Conservation (phyloP, 345 rosid genomes). For the Nasturtium officinale region DNA sequence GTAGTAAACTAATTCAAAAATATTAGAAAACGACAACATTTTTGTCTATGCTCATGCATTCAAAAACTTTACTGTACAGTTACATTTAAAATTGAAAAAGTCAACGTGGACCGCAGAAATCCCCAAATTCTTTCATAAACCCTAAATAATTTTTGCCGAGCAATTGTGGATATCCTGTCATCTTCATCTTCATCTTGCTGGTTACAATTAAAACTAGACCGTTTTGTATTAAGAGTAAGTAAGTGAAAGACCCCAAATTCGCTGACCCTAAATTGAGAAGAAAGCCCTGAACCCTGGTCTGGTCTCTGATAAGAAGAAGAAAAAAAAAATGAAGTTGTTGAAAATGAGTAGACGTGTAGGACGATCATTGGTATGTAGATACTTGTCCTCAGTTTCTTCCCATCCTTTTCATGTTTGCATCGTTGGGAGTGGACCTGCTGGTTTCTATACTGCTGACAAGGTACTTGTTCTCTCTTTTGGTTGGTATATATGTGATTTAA, state of each 20-base stretch:
- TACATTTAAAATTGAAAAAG: not conserved
- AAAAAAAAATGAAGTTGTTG: not conserved
- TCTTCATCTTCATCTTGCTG: not conserved
- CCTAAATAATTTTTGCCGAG: not conserved
- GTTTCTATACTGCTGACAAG: constrained; percentile 87
- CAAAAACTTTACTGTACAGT: too few species aligned
- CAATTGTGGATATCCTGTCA: not conserved
- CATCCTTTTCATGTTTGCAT: constrained; percentile 71
- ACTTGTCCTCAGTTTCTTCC: constrained; percentile 50
- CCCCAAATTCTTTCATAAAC: not conserved
- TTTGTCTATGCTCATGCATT: too few species aligned
- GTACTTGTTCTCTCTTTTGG: constrained; percentile 38
- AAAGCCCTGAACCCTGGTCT: too few species aligned
- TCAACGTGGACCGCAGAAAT: not conserved
- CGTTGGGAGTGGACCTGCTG: constrained; percentile 94
- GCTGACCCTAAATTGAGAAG: not conserved
- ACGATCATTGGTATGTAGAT: constrained; percentile 45
- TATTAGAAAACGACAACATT: too few species aligned
- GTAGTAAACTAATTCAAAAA: too few species aligned
- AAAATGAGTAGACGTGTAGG: constrained; percentile 48
- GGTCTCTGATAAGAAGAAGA: not conserved
- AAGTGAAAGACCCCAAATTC: too few species aligned
- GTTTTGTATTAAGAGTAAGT: too few species aligned
- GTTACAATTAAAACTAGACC: not conserved
- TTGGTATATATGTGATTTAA: not conserved